Conservation (phyloP, 2,329 filamentous ascomycete species). For the Proliferodiscus dingleyae region DNA sequence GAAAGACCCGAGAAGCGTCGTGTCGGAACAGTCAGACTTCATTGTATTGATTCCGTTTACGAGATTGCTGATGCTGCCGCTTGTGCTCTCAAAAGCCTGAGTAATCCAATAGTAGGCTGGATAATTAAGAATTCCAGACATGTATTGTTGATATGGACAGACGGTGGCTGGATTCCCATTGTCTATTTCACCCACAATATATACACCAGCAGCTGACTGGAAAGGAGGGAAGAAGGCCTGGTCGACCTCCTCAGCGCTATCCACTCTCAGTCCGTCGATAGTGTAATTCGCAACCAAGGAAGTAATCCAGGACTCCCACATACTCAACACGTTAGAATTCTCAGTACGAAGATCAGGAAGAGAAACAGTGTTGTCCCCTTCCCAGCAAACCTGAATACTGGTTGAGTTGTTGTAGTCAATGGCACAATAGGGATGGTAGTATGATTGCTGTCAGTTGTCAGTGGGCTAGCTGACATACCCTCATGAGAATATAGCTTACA, state of each 20-base stretch:
- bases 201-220: constrained; percentile 47
- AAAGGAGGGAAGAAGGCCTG: constrained; percentile 53
- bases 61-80: constrained; percentile 27
- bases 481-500: constrained; percentile 15
- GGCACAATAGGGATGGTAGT: constrained; percentile 31
- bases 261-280: constrained; percentile 47
- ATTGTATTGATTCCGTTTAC: constrained; percentile 27
- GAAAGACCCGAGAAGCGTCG: constrained; percentile 38
- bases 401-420: constrained; percentile 36
- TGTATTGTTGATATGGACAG: constrained; percentile 49
- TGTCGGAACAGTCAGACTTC: constrained; percentile 30
- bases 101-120: constrained; percentile 37
- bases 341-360: constrained; percentile 30
- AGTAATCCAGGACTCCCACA: constrained; percentile 24
- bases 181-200: constrained; percentile 56
- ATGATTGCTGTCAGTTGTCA: constrained; percentile 23
- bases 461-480: constrained; percentile 12
- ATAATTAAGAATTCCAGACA: constrained; percentile 60
- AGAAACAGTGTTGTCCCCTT: constrained; percentile 25
- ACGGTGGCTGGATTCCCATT: constrained; percentile 48
- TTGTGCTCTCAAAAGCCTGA: constrained; percentile 25
- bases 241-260: constrained; percentile 43
- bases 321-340: constrained; percentile 17
- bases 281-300: constrained; percentile 28
- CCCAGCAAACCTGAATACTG: constrained; percentile 23